phyloP scores from a whole-genome alignment of 2,329 filamentous ascomycete genomes.

The Fusarium sublunatum region DNA sequence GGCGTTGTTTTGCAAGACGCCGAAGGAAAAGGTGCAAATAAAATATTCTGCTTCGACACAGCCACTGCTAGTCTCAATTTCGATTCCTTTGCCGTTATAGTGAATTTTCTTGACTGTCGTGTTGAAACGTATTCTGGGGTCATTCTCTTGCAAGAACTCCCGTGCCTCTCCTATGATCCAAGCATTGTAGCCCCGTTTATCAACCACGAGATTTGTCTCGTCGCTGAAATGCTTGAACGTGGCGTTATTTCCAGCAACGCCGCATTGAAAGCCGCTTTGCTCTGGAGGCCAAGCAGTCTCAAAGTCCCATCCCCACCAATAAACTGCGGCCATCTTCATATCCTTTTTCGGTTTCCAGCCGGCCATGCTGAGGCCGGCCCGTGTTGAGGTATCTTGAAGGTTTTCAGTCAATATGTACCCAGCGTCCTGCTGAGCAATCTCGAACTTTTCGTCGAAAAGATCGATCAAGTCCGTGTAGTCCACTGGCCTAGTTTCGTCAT shows the following conservation, averaged over 20 bases:
- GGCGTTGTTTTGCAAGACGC: conserved; percentile 71
- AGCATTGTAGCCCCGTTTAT: conserved; percentile 69
- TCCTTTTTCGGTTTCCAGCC: conserved; percentile 70
- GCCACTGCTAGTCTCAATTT: conserved; percentile 63
- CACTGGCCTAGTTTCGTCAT: conserved; percentile 65
- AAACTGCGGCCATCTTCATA: conserved; percentile 63
- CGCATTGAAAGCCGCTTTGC: conserved; percentile 65
- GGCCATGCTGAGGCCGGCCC: conserved; percentile 66
- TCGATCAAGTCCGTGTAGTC: conserved; percentile 64
- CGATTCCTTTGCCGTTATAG: conserved; percentile 64
- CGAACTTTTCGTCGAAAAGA: conserved; percentile 61
- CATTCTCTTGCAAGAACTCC: conserved; percentile 65
- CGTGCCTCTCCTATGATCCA: conserved; percentile 67
- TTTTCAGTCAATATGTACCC: conserved; percentile 67
- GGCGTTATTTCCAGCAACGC: conserved; percentile 66
- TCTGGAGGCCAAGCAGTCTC: conserved; percentile 68
- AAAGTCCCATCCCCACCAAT: conserved; percentile 69
- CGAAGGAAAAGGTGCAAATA: conserved; percentile 74
- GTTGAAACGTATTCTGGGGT: conserved; percentile 68
- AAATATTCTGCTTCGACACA: conserved; percentile 71
- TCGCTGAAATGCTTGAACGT: conserved; percentile 71
- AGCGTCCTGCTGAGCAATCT: conserved; percentile 61
- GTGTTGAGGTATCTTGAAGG: conserved; percentile 69
- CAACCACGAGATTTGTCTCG: conserved; percentile 69
- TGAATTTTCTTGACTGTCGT: conserved; percentile 66